phyloP scores from a whole-genome alignment of 306 rosid genomes.

The Vicia sativa region DNA sequence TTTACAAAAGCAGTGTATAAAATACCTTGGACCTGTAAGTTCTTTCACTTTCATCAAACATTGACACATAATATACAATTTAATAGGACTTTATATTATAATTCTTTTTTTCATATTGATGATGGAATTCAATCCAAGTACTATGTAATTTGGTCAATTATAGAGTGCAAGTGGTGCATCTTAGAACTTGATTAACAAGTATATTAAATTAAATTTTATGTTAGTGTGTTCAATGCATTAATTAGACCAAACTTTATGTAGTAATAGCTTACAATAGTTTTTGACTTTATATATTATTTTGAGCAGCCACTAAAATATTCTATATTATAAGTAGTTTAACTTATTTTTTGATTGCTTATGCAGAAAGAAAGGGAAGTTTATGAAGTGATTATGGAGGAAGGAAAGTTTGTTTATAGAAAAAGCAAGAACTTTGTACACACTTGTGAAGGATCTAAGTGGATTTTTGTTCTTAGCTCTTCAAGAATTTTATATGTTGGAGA shows the following conservation, averaged over 20 bases:
- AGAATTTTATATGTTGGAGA: constrained; percentile 67
- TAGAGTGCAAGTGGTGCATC: constrained; percentile 23
- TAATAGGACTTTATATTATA: constrained; percentile 10
- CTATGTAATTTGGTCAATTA: constrained; percentile 35
- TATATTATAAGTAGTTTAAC: constrained; percentile 17
- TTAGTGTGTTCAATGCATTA: constrained; percentile 35
- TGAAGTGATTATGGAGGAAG: constrained; percentile 60
- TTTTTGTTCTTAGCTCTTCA: constrained; percentile 79
- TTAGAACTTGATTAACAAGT: constrained; percentile 6
- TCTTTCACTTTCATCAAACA: constrained; percentile 2
- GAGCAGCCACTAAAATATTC: constrained; percentile 30
- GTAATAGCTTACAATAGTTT: too few species aligned
- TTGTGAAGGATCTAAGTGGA: constrained; percentile 74
- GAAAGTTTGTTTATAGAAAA: constrained; percentile 62
- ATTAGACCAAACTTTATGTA: background rate
- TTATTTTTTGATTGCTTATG: constrained; percentile 23
- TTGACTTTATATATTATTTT: background rate
- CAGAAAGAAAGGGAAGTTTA: constrained; percentile 79
- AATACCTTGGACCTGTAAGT: constrained; percentile 84
- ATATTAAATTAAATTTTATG: background rate
- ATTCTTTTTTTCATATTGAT: constrained; percentile 4
- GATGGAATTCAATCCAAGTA: background rate
- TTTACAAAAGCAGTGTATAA: constrained; percentile 70
- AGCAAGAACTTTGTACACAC: constrained; percentile 57
- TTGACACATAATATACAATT: constrained; percentile 17